Evolutionary conservation across 2,329 filamentous ascomycete species (phyloP).

Genomic region (Stagonosporopsis rhizophila): DNA sequence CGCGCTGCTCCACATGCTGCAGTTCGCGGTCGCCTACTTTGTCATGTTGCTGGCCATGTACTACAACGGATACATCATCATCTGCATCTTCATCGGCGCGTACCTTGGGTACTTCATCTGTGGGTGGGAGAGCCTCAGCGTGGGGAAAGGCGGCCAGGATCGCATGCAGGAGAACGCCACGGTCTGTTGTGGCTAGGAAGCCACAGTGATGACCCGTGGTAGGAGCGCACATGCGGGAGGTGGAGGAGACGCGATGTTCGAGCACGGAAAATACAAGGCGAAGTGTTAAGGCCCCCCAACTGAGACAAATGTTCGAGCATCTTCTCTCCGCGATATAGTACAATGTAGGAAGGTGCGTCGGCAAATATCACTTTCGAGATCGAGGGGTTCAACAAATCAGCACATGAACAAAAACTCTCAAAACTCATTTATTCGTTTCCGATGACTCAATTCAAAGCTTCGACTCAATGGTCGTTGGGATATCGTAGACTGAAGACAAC

Average conservation of each 20-base stretch:
- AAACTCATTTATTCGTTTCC: background rate
- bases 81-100: constrained; percentile 49
- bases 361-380: no score
- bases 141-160: constrained; percentile 33
- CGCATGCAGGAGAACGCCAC: constrained; percentile 47
- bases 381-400: no score
- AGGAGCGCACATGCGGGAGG: background rate
- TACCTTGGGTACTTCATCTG: constrained; percentile 48
- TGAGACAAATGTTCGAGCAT: background rate
- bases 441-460: background rate
- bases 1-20: constrained; percentile 73
- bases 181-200: constrained; percentile 42
- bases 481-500: constrained; percentile 1
- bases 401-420: no score
- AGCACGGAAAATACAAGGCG: background rate
- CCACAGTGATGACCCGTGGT: background rate
- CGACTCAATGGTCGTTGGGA: background rate
- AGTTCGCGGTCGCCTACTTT: constrained; percentile 81
- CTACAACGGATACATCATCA: constrained; percentile 74
- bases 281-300: background rate
- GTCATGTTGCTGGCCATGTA: constrained; percentile 77
- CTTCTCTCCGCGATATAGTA: background rate
- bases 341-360: background rate
- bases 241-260: background rate
- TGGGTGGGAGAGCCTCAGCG: constrained; percentile 45